Conservation (phyloP, 192 early-diverging fungal genomes). For the Backusella tuberculispora region DNA sequence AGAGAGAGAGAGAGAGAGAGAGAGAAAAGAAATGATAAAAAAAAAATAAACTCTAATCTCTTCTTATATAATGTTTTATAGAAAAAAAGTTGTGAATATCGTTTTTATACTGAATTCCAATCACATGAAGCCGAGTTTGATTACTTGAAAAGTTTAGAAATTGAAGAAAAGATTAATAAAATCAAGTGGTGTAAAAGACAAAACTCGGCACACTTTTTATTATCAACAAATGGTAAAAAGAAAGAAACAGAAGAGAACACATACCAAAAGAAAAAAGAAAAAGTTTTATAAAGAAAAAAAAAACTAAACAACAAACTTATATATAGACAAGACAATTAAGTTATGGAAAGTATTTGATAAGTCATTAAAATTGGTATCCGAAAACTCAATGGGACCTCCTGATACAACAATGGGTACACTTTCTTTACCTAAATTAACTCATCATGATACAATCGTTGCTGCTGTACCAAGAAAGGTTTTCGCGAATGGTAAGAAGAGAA, state of each 20-base stretch:
- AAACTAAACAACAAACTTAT: not conserved
- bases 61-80: conserved; percentile 43
- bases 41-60: not conserved
- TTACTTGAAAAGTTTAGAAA: conserved; percentile 98
- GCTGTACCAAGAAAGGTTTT: conserved; percentile 88
- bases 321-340: conserved; percentile 79
- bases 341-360: conserved; percentile 95
- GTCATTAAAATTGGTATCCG: conserved; percentile 84
- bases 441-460: conserved; percentile 87
- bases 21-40: too few species aligned
- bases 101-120: conserved; percentile 99
- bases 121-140: conserved; percentile 99
- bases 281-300: too few species aligned
- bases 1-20: too few species aligned
- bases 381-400: conserved; percentile 73
- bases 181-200: conserved; percentile 98
- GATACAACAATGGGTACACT: conserved; percentile 45
- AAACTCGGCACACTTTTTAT: conserved; percentile 94
- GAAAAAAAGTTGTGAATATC: conserved; percentile 99
- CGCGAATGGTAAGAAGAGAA: conserved; percentile 56
- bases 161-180: conserved; percentile 99
- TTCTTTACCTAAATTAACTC: conserved; percentile 76
- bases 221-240: conserved; percentile 90
- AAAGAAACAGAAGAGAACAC: not conserved
- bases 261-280: too few species aligned